Evolutionary conservation across 1,284 basidiomycete species (phyloP).

Genomic region (Ganoderma lingzhi): DNA sequence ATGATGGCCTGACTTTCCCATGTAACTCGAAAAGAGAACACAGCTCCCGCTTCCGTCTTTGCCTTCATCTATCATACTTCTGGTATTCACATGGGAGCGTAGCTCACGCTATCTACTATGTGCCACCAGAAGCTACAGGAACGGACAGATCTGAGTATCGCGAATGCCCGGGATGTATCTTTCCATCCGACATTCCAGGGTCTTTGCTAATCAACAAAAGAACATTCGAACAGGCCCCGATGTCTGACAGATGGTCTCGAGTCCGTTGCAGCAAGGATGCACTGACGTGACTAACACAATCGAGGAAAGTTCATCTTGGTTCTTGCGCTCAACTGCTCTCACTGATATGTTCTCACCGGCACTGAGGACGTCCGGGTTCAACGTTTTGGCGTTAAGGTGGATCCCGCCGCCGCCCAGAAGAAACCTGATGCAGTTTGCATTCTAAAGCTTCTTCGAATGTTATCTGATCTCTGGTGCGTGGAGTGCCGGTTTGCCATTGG

Average conservation of each 20-base stretch:
- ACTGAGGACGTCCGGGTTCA: background rate
- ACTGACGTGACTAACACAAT: background rate
- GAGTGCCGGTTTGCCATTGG: background rate
- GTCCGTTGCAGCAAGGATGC: too few species aligned
- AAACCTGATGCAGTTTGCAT: background rate
- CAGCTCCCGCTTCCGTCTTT: too few species aligned
- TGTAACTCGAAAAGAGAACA: background rate
- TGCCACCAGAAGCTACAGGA: background rate
- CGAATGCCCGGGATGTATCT: background rate
- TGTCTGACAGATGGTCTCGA: background rate
- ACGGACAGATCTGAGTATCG: background rate
- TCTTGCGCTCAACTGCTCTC: background rate
- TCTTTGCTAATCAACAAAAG: background rate
- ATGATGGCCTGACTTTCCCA: background rate
- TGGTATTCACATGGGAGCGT: slow-evolving; percentile 3
- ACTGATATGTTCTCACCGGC: background rate
- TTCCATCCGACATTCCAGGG: background rate
- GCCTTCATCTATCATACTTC: background rate
- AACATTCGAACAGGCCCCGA: background rate
- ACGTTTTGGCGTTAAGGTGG: background rate
- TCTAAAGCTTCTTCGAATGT: background rate
- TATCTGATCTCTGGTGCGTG: background rate
- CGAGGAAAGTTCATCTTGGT: background rate
- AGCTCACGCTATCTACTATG: background rate
- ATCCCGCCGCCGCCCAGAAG: background rate